Base-by-base conservation (phyloP, 805 yeast genomes). In the Pichia cabralensis region DNA sequence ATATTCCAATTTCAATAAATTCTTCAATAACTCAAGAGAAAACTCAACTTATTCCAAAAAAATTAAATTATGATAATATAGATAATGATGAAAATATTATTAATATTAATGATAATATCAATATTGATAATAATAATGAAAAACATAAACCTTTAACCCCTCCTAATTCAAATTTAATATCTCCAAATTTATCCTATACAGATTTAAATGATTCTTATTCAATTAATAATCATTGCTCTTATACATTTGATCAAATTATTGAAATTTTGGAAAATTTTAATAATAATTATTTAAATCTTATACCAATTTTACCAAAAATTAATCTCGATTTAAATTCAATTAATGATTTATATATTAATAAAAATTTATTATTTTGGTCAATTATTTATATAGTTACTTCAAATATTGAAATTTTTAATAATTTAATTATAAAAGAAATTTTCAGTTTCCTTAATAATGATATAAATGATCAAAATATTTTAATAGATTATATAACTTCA, bases 281-380 rank as follows among this genome's bases (percentile, higher is more conserved):
- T 34, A 4, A 21, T 1, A 34, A 37, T 10, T 43, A 44, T 28
- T 40, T 53, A 6, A 45, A 40, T 6, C 40, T 33, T 21, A 35
- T 48, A 3, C 60, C 60, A 12, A 47, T 55, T 18, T 41, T 56
- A 5, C 26, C 26, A n/a, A 52, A 5, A 12, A 11, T 11, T 4
- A 8, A 18, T 4, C n/a, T 18, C 2, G 13, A 27, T 18, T 16
- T 56, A 4, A 42, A 48, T 1, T 3, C 17, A 3, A n/a, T n/a
- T n/a, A n/a, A n/a, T n/a, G n/a, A n/a, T n/a, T 29, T 55, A 17
- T 48, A 39, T 31, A 19, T 26, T 17, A 33, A 41, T 16, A 48
- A 52, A 9, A 40, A 44, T n/a, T 33, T 54, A 7, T 41, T 55
- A n/a, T 56, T 55, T 41, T 56, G 61, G 61, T 41, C 60, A 22